Evolutionary conservation across 2,329 filamentous ascomycete genomes (phyloP), one percentile per base, ranked within the genome.

Genomic region (Chrysosporium keratinophilum): DNA sequence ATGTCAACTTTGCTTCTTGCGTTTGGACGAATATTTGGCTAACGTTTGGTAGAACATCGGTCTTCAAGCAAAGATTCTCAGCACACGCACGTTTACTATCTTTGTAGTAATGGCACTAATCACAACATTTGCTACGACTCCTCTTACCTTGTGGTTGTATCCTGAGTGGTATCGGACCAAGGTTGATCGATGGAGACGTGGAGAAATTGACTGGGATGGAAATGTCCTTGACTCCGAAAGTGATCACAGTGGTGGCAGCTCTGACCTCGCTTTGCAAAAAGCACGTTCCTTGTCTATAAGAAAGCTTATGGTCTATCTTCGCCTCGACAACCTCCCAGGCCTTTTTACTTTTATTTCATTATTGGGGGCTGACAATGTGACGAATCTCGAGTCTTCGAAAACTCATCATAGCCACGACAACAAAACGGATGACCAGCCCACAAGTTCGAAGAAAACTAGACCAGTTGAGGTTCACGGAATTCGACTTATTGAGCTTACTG

Each of bases 71-170:
- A 82, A 81, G 35, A 94, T 95, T 57, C 75, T 95, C 15, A 90
- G 85, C 55, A 78, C 77, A 0, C 76, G 86, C 14, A 94, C 88
- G 0, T 95, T 95, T 63, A 95, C 89, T 50, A 94, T 95, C 52
- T 95, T 95, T 61, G 88, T 95, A 19, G 86, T 95, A 63, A 95
- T 95, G 89, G 89, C 89, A 7, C 74, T 95, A 1, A 75, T 94
- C 33, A 94, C 88, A 0, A 95, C 89, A 0, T 88, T 95, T 55
- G 71, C 82, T 0, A 95, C 89, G 0, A 90, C 89, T 0, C 89
- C 89, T 0, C 70, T 94, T 40, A 86, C 85, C 1, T 77, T 80
- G 11, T 75, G 74, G 50, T 74, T 95, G 5, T 95, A 95, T 59
- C 89, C 89, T 1, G 77, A 80, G 3, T 85, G 78, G 80, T 88